Percentiles rank a stretch among this genome's conserved stretches.
phyloP scores from a whole-genome alignment of 228 moss, liverwort and hornwort species.

The Sphagnum fallax region DNA sequence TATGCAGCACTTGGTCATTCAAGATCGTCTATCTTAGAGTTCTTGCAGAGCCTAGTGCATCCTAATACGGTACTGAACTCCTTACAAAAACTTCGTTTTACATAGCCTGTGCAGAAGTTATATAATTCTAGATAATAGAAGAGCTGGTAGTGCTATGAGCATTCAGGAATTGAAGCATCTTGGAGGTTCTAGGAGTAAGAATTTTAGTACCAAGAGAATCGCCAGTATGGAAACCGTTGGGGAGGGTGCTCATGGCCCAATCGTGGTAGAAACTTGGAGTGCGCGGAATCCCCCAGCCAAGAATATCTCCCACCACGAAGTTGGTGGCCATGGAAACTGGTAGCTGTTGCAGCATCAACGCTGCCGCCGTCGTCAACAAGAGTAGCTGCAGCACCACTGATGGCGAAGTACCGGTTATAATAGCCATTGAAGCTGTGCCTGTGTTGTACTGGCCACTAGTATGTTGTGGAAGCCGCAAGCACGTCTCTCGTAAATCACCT shows the following conservation, averaged over 20 bases:
- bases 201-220: slow-evolving; percentile 9
- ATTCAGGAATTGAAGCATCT: background rate
- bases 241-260: slow-evolving; percentile 1
- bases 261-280: slow-evolving; percentile 15
- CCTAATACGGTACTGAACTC: background rate
- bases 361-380: slow-evolving; percentile 1
- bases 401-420: too few species aligned
- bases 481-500: too few species aligned
- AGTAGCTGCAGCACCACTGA: background rate
- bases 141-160: background rate
- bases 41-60: too few species aligned
- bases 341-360: background rate
- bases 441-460: too few species aligned
- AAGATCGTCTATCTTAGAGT: too few species aligned
- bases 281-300: background rate
- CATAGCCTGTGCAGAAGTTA: background rate
- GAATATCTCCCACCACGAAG: slow-evolving; percentile 10
- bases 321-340: slow-evolving; percentile 2
- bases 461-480: too few species aligned
- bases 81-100: background rate
- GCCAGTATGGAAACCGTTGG: background rate
- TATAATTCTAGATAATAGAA: background rate
- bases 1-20: too few species aligned
- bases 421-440: too few species aligned
- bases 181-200: too few species aligned